Evolutionary conservation across 257 asterid species (phyloP).

Genomic region (Orobanche coerulescens): DNA sequence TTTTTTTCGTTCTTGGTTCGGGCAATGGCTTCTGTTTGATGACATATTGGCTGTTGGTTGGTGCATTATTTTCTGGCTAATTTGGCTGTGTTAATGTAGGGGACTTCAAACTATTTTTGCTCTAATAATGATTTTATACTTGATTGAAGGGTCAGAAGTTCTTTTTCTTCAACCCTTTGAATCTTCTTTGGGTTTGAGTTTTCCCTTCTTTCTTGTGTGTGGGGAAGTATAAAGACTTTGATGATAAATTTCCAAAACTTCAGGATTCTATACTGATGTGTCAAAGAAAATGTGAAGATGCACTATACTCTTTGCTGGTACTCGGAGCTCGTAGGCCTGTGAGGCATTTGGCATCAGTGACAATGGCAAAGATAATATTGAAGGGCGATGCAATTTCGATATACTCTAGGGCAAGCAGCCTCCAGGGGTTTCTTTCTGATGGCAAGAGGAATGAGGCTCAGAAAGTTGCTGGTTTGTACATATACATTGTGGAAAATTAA

Average conservation of each 20-base stretch:
- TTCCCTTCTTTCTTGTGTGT: neutral
- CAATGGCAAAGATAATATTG: conserved; percentile 77
- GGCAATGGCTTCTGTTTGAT: conserved; percentile 12
- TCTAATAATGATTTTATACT: neutral
- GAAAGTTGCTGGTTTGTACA: conserved; percentile 77
- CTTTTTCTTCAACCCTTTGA: neutral
- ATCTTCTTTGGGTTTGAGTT: neutral
- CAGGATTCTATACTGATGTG: conserved; percentile 78
- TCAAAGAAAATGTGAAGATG: conserved; percentile 95
- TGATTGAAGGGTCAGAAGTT: neutral
- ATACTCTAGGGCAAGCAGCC: conserved; percentile 96
- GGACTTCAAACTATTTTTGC: neutral
- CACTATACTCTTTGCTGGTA: conserved; percentile 76
- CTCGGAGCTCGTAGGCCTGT: conserved; percentile 96
- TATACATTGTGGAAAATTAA: neutral
- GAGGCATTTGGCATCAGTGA: conserved; percentile 89
- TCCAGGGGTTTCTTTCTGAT: conserved; percentile 94
- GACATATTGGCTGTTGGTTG: conserved; percentile 10
- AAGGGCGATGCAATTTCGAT: conserved; percentile 87
- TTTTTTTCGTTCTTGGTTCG: neutral
- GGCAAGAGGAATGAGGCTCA: conserved; percentile 79
- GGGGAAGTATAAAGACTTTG: conserved; percentile 1
- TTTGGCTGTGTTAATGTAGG: conserved; percentile 6
- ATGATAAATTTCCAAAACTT: conserved; percentile 20
- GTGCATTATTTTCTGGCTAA: conserved; percentile 3